A percentile compares a stretch with the other conserved stretches of the same genome.
These are phyloP conservation scores for Musa acuminata DNA, from an alignment of 176 grass and related monocot species.

Conservation along the genomic window DNA sequence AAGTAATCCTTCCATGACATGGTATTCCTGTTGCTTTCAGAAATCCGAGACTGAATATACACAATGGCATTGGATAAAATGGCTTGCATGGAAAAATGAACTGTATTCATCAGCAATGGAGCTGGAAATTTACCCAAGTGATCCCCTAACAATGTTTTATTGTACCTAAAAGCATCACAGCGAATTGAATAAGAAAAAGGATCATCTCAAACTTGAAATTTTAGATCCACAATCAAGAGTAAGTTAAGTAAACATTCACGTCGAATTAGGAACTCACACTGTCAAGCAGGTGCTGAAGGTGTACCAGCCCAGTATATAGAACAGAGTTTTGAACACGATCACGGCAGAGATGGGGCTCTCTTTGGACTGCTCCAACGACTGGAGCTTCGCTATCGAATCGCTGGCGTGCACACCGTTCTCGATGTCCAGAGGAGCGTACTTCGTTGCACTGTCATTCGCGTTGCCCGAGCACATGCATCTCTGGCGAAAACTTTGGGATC, in stretches of 20 bases:
- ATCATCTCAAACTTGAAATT: background rate
- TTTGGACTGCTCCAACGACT: constrained; percentile 21
- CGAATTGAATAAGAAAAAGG: constrained; percentile 16
- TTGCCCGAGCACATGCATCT: background rate
- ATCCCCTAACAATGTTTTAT: constrained; percentile 89
- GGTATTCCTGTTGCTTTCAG: constrained; percentile 23
- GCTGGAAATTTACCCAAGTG: constrained; percentile 81
- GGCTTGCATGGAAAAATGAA: constrained; percentile 98
- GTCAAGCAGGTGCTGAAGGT: constrained; percentile 87
- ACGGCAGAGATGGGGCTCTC: constrained; percentile 36
- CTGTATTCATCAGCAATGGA: constrained; percentile 91
- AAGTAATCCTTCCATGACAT: constrained; percentile 95
- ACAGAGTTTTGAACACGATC: constrained; percentile 57
- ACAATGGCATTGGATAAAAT: constrained; percentile 56
- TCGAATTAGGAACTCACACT: constrained; percentile 51
- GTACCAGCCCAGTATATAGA: constrained; percentile 77
- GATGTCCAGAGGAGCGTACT: constrained; percentile 47
- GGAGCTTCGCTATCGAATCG: constrained; percentile 1
- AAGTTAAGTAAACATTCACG: constrained; percentile 12
- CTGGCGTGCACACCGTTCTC: constrained; percentile 28
- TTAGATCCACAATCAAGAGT: background rate
- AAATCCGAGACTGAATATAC: constrained; percentile 51
- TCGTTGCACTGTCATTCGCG: background rate
- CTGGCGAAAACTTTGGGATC: background rate
- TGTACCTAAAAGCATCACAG: constrained; percentile 48